Base-by-base conservation (phyloP, 2,329 filamentous ascomycete genomes). In the Beauveria sp. region DNA sequence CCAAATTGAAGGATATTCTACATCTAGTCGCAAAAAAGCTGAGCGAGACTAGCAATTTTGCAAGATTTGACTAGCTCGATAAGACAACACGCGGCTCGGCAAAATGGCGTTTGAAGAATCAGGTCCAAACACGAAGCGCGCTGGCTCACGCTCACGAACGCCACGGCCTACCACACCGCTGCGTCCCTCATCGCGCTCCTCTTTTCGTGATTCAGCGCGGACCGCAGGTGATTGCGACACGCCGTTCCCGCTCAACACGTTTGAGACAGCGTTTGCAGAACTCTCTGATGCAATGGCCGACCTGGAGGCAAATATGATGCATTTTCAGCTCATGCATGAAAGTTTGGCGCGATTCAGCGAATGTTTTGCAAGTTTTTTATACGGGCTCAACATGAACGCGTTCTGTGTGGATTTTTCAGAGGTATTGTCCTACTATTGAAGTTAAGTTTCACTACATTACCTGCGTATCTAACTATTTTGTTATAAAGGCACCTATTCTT, bases 331-430 rank as follows among this genome's bases (percentile, higher is more conserved):
- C 65, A 96, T 99, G 87, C 92, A 99, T 71, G 93, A 98, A 78
- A 96, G 91, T 70, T 76, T 99, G 67, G 86, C 91, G 26, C 86
- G 95, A 28, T 99, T 99, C 75, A 93, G 88, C 74, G 95, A 99
- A 80, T 96, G 90, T 70, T 99, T 99, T 74, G 92, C 92, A 1
- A 91, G 89, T 67, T 98, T 99, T 70, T 77, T 99, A 51, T 99
- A 98, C 69, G 95, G 95, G 2, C 75, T 99, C 72, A 98, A 98
- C 71, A 97, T 99, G 93, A 98, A 97, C 74, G 95, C 95, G 1
- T 99, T 98, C 73, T 98, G 93, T 73, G 93, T 98, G 38, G 95
- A 99, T 73, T 99, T 97, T 66, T 90, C 92, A 0, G 95, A 99
- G 85, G 92, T 92, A 76, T 57, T 72, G 16, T 16, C 10, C 55